Evolutionary conservation across 148 eudicot genomes (phyloP), one percentile per base, ranked within the genome.

Genomic region (Rhododendron molle): DNA sequence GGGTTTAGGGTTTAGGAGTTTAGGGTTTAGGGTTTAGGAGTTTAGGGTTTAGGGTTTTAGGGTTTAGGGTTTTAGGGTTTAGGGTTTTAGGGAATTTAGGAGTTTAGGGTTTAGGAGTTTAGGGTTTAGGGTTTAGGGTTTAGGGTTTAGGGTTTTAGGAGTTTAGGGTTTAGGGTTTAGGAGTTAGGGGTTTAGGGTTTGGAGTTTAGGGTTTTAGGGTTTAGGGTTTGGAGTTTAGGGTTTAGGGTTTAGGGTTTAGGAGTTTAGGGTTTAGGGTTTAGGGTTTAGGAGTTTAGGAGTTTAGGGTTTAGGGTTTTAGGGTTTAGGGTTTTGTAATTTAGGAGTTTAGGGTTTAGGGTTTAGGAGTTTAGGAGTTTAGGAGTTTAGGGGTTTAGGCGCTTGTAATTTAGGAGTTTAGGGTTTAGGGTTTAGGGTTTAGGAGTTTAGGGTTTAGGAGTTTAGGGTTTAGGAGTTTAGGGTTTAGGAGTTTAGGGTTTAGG

Each of bases 231-330:
- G 36, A 81, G 58, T 84, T 85, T 49, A 49, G 52, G 86, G 86
- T 72, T 74, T 84, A 58, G 34, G 81, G 49, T 72, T 77, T 85
- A 28, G 82, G 86, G 86, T 50, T 85, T 85, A 76, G 72, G 86
- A n/a, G 86, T 76, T 85, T 76, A 50, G 82, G 86, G 82, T 76
- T 85, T 85, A 76, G 82, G 86, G 86, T 76, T 85, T 85, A 76
- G 82, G 86, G 82, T 50, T 85, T n/a, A 52, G 28, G 81, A 73
- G 86, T 50, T 76, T 85, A 76, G 72, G 86, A n/a, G 86, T 76
- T 58, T 58, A 58, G 65, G 65, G 65, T 44, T 44, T 44, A 44
- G 46, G 46, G 46, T 44, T 44, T 44, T 44, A 44, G 46, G 46
- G 46, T 44, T 58, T 58, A 12, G 46, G 60, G 16, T 54, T 54